These are phyloP conservation scores for Pythium rishiriense DNA, from an alignment of 352 stramenopile genomes.

Conservation along the genomic window DNA sequence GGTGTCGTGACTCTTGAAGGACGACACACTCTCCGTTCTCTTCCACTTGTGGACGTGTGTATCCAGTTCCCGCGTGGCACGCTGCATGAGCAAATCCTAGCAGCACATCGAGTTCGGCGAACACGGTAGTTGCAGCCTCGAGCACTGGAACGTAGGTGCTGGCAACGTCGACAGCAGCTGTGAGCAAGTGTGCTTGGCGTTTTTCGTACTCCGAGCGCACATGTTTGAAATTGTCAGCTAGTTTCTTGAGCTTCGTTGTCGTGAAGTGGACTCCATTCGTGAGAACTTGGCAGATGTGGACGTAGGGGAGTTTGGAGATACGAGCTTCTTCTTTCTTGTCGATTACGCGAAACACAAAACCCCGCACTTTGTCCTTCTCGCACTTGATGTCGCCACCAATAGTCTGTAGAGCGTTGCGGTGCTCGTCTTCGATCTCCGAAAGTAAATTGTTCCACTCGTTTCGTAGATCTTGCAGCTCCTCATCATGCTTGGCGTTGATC, in stretches of 20 bases:
- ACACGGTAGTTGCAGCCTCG: slow-evolving; percentile 83
- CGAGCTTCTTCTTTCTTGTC: slow-evolving; percentile 93
- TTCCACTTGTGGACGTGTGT: slow-evolving; percentile 64
- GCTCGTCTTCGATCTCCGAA: slow-evolving; percentile 81
- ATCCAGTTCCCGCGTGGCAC: slow-evolving; percentile 87
- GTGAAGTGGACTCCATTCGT: slow-evolving; percentile 99
- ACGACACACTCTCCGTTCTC: slow-evolving; percentile 62
- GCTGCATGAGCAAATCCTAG: slow-evolving; percentile 94
- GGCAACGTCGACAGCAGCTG: slow-evolving; percentile 93
- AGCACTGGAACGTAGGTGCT: slow-evolving; percentile 96
- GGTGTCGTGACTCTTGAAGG: slow-evolving; percentile 91
- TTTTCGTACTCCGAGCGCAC: slow-evolving; percentile 91
- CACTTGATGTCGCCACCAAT: slow-evolving; percentile 89
- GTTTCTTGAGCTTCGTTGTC: slow-evolving; percentile 87
- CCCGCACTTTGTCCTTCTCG: slow-evolving; percentile 90
- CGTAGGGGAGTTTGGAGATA: slow-evolving; percentile 83
- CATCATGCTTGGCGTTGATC: slow-evolving; percentile 83
- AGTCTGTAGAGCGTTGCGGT: slow-evolving; percentile 51
- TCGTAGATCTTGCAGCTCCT: slow-evolving; percentile 73
- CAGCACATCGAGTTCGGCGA: slow-evolving; percentile 96
- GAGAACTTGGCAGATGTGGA: slow-evolving; percentile 94
- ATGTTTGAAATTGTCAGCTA: slow-evolving; percentile 85
- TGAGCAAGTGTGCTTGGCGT: slow-evolving; percentile 89
- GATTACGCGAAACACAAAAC: slow-evolving; percentile 93
- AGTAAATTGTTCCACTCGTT: slow-evolving; percentile 76